These are phyloP conservation scores for Cercophora samala DNA, from an alignment of 495 filamentous ascomycete genomes.

Conservation along the genomic window DNA sequence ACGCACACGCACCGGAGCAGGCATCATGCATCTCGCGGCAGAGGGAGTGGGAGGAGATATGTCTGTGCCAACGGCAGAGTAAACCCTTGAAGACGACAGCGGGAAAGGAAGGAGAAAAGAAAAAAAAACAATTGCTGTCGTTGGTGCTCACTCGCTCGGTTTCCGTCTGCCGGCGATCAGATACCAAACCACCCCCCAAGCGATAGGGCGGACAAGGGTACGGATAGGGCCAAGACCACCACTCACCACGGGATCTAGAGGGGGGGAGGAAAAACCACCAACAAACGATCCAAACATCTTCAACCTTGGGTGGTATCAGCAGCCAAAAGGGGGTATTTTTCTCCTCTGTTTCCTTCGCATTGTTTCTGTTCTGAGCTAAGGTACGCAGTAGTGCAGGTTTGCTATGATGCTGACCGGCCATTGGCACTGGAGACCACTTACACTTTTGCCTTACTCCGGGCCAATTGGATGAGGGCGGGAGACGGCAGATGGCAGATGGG, in stretches of 20 bases:
- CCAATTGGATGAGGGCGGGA: not conserved
- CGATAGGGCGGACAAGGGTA: not conserved
- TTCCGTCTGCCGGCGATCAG: not conserved
- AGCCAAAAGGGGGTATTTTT: not conserved
- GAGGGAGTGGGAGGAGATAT: not conserved
- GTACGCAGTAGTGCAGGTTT: not conserved
- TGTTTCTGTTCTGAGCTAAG: not conserved
- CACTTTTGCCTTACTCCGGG: not conserved
- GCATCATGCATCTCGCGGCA: not conserved
- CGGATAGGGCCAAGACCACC: too few species aligned
- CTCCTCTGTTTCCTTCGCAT: not conserved
- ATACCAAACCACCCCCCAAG: not conserved
- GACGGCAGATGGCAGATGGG: not conserved
- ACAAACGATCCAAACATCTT: not conserved
- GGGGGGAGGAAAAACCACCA: not conserved
- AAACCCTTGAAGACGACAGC: not conserved
- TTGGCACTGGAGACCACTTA: not conserved
- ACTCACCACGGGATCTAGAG: not conserved
- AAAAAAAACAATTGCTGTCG: not conserved
- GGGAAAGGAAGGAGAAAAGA: not conserved
- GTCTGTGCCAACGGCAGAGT: constrained; percentile 5
- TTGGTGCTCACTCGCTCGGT: not conserved
- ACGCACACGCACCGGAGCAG: too few species aligned
- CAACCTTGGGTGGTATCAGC: not conserved
- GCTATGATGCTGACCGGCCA: not conserved